phyloP scores from a whole-genome alignment of 73 alveolate species.

The Chromera velia region DNA sequence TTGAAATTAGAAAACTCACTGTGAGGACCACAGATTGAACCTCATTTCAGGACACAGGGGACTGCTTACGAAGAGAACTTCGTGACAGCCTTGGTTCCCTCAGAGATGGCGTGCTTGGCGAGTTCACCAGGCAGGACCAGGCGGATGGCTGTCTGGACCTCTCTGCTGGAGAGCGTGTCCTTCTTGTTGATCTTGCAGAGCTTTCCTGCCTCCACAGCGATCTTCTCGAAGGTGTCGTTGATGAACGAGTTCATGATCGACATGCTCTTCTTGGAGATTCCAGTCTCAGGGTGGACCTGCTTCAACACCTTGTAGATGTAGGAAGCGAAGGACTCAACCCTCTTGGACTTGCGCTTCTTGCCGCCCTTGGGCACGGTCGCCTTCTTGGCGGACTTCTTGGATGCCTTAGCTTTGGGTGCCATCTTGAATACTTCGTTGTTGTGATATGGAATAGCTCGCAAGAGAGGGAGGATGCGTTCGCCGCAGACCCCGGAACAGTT shows the following conservation, averaged over 20 bases:
- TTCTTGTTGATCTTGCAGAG: slow-evolving; percentile 11
- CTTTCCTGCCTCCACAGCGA: slow-evolving; percentile 40
- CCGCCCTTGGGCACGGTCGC: not conserved
- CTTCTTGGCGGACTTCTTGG: not conserved
- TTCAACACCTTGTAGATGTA: not conserved
- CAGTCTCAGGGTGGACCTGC: not conserved
- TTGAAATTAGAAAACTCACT: no score
- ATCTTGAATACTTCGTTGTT: no score
- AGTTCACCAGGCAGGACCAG: slow-evolving; percentile 55
- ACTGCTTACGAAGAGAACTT: no score
- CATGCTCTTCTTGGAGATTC: slow-evolving; percentile 29
- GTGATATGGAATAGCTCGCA: no score
- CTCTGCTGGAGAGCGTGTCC: slow-evolving; percentile 21
- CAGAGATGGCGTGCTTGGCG: slow-evolving; percentile 52
- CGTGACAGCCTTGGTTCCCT: slow-evolving; percentile 49
- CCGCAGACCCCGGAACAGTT: no score
- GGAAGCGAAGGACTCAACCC: not conserved
- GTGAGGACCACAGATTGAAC: no score
- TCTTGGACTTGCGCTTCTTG: not conserved
- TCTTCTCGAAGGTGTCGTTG: slow-evolving; percentile 52
- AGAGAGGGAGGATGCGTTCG: no score
- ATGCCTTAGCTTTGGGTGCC: not conserved
- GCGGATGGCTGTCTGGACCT: slow-evolving; percentile 50
- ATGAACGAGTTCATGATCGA: slow-evolving; percentile 55
- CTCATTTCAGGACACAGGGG: no score